Evolutionary conservation across 257 asterid genomes (phyloP), one percentile per base, ranked within the genome.

Genomic region (Solanum neorickii): DNA sequence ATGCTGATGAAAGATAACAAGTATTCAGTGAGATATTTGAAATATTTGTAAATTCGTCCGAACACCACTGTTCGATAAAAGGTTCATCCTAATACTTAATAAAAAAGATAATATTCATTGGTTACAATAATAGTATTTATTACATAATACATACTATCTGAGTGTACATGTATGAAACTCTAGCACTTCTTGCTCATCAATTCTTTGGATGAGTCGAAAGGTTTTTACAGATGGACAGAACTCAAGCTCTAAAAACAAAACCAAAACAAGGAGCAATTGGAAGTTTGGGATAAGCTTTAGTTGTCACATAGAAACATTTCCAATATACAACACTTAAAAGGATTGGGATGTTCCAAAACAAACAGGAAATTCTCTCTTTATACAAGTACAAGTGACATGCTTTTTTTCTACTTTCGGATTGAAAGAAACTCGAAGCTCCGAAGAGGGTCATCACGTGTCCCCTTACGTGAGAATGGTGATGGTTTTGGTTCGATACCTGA

Each of bases 371-470:
- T 83, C 86, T 60, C 88, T 88, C 87, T 90, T 88, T 52, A 65
- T 65, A 83, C 82, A 92, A 76, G 60, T 65, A 83, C 82, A 92
- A 76, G 60, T 25, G 35, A 33, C 84, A 46, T 83, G 73, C 12
- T 74, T 37, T 74, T 74, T 42, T 41, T 37, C 87, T 80, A 91
- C 88, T 91, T 92, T 87, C 91, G 87, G 90, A 93, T 88, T 1
- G 94, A 89, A 62, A 96, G 98, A 87, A 96, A 94, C 89, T 97
- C 98, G 3, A 97, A 94, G 96, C 98, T 97, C 72, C 98, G 96
- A 59, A 97, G 94, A 88, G 98, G 96, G 87, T 97, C 98, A 42
- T 94, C 97, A 2, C 98, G 97, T 46, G 94, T 84, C 86, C 95
- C 98, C 88, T 93, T 86, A 20, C 98, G 98, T 69, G 95, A 88